Base-by-base conservation (phyloP, 257 asterid genomes). In the Misopates orontium region DNA sequence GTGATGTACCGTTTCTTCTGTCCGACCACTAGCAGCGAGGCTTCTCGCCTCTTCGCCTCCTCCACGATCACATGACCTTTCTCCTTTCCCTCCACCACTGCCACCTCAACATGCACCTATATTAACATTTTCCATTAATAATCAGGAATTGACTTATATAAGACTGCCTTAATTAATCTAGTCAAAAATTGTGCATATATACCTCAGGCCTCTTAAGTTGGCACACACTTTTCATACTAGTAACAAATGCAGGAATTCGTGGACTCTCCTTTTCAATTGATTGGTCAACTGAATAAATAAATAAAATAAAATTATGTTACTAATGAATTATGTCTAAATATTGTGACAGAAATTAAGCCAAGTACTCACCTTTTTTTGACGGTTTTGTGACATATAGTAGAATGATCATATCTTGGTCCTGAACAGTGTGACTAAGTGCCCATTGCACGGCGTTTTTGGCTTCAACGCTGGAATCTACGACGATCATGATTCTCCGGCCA, bases 181-280 rank as follows among this genome's bases (percentile, higher is more conserved):
- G 14, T 52, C 18, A 24, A 24, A 55, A 55, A 23, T 19, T 52
- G 54, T 23, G n/a, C 42, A 36, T 36, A 8, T 74, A 47, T 11
- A 87, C 97, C 95, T 87, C 87, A 28, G 97, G 96, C 77, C 82
- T 85, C 72, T 84, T 90, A 45, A 80, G 75, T 56, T 79, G 84
- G 84, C 95, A 90, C 59, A 66, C 51, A 18, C 53, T 82, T 78
- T 79, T 84, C 83, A 85, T 80, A 47, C 84, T 68, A 64, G 80
- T 69, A 8, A 90, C 77, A 71, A 87, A 82, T 36, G 73, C 77
- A 32, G 93, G 78, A 42, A 82, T 71, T 80, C 80, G 79, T 47
- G 76, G 73, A 76, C 42, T 72, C 68, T 75, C 85, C 22, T 66
- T 80, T 8, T 21, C 59, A 44, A 14, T 57, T 10, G 75, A 40